Evolutionary conservation across 2,329 filamentous ascomycete species (phyloP).

Genomic region (Coniochaeta pulveracea): DNA sequence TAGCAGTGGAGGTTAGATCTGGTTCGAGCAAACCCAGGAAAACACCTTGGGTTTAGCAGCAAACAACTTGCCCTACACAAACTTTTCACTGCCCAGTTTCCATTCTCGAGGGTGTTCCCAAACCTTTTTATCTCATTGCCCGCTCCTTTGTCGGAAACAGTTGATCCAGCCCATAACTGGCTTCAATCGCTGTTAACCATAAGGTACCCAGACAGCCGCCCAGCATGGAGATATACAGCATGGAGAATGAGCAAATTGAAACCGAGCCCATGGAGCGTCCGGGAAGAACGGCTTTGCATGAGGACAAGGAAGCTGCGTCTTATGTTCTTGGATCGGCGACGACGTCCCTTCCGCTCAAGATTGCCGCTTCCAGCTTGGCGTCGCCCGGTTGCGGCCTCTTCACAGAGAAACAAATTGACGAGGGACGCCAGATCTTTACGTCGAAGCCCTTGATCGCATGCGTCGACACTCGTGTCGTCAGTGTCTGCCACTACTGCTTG

Average conservation of each 20-base stretch:
- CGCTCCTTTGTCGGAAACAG: too few species aligned
- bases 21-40: too few species aligned
- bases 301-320: constrained; percentile 7
- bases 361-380: constrained; percentile 10
- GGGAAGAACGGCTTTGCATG: constrained; percentile 5
- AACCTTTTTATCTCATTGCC: too few species aligned
- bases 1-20: too few species aligned
- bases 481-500: constrained; percentile 18
- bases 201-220: too few species aligned
- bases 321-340: constrained; percentile 5
- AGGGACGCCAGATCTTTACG: constrained; percentile 16
- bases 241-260: too few species aligned
- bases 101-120: too few species aligned
- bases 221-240: too few species aligned
- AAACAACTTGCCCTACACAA: neutral
- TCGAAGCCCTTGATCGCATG: constrained; percentile 10
- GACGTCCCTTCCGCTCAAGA: constrained; percentile 7
- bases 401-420: constrained; percentile 6
- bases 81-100: neutral
- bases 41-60: neutral
- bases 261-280: too few species aligned
- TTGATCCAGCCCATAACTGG: too few species aligned
- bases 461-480: constrained; percentile 7
- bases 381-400: constrained; percentile 16
- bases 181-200: too few species aligned